Base-by-base conservation (phyloP, 2,329 filamentous ascomycete genomes). In the Hypomyces rosellus region DNA sequence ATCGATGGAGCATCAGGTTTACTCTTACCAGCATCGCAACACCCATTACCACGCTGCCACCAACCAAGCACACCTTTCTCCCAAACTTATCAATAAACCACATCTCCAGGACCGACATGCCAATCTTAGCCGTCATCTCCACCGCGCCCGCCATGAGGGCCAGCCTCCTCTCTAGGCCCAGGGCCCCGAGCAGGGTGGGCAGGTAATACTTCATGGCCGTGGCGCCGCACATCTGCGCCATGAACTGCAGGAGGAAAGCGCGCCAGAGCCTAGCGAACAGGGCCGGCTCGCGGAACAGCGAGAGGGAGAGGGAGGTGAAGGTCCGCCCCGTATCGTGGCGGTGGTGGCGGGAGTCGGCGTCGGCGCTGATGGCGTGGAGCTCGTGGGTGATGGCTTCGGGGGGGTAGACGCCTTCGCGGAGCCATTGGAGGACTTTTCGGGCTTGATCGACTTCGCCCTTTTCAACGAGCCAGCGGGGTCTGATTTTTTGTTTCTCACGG, bases 131-230 rank as follows among this genome's bases (percentile, higher is more conserved):
- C 1, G 77, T 80, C 55, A 75, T 79, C 60, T 82, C 78, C 33
- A 79, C 74, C 2, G 77, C 78, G 5, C 76, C 74, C 1, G 75
- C 74, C 63, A 81, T 66, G 40, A 82, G 63, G 1, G 76, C 72
- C 14, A 75, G 50, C 8, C 74, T 69, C 5, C 70, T 71, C 36
- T 67, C 64, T 1, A 81, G 61, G 0, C 80, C 78, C 2, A 82
- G 64, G 3, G 71, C 71, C 46, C 69, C 62, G 51, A 82, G 75
- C 8, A 81, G 73, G 0, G 71, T 73, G 0, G 78, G 78, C 0
- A 82, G 69, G 55, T 81, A 81, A 56, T 82, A 81, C 57, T 82
- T 81, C 69, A 82, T 81, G 3, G 77, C 77, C 0, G 77, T 77
- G 13, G 77, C 77, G 16, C 79, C 78, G 55, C 76, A 80, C 74